Percentiles rank a stretch among this genome's conserved stretches.
phyloP scores from a whole-genome alignment of 2,329 filamentous ascomycete species.

The Aspergillus sp. region DNA sequence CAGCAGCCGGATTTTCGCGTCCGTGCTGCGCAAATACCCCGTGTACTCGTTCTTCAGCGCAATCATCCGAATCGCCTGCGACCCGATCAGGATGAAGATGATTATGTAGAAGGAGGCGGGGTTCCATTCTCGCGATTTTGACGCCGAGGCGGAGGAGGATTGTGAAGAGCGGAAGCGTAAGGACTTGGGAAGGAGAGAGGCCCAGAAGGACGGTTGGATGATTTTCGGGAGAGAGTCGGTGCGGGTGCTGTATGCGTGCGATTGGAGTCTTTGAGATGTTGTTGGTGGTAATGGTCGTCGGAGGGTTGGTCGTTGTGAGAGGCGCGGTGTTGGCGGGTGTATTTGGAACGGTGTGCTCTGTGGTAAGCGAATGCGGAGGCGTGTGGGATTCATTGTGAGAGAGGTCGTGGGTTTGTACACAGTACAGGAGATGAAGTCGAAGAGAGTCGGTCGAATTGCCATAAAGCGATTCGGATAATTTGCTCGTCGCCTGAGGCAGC shows the following conservation, averaged over 20 bases:
- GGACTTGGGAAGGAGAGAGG: conserved; percentile 35
- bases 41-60: conserved; percentile 72
- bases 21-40: conserved; percentile 71
- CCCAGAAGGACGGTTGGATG: conserved; percentile 61
- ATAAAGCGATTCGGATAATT: background rate
- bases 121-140: conserved; percentile 68
- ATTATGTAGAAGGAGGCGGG: conserved; percentile 79
- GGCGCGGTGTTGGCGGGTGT: background rate
- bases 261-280: conserved; percentile 4
- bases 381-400: conserved; percentile 16
- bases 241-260: background rate
- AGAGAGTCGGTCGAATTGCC: background rate
- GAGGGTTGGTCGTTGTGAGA: background rate
- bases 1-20: conserved; percentile 74
- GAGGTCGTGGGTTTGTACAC: conserved; percentile 9
- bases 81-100: conserved; percentile 85
- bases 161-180: conserved; percentile 20
- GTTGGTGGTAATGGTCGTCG: background rate
- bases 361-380: conserved; percentile 5
- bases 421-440: conserved; percentile 12
- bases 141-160: conserved; percentile 9
- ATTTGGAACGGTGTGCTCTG: background rate
- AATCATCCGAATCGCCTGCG: conserved; percentile 93
- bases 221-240: conserved; percentile 16
- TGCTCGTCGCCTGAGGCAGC: conserved; percentile 7